Conservation (phyloP, 371 early-diverging fungal species). For the Batrachochytrium dendrobatidis region DNA sequence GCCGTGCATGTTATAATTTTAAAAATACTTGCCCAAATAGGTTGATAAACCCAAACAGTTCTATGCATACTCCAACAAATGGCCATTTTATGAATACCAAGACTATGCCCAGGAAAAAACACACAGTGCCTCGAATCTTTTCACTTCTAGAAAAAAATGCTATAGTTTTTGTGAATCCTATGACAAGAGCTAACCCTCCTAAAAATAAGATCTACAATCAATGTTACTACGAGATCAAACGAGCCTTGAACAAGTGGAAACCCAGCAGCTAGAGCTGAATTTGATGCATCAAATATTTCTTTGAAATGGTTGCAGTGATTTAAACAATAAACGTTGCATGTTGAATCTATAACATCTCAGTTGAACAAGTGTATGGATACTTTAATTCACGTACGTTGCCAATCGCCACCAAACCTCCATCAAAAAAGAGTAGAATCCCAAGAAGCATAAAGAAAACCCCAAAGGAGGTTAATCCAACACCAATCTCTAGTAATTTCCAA, state of each 20-base stretch:
- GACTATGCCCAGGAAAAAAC: constrained; percentile 85
- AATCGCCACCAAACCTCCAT: constrained; percentile 89
- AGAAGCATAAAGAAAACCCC: constrained; percentile 88
- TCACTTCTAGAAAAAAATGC: constrained; percentile 68
- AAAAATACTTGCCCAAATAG: constrained; percentile 75
- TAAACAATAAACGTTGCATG: too few species aligned
- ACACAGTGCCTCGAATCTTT: constrained; percentile 81
- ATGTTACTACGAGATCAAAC: too few species aligned
- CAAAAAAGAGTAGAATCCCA: constrained; percentile 89
- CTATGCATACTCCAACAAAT: constrained; percentile 81
- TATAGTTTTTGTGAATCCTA: constrained; percentile 77
- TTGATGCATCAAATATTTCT: neutral
- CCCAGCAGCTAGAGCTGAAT: neutral
- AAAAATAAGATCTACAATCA: constrained; percentile 85
- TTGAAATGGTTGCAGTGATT: too few species aligned
- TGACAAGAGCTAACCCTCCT: constrained; percentile 77
- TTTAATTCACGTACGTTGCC: constrained; percentile 95
- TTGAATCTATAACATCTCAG: too few species aligned
- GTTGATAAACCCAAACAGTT: constrained; percentile 91
- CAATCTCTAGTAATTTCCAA: too few species aligned
- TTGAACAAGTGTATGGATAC: too few species aligned
- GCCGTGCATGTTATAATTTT: neutral
- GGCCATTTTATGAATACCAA: constrained; percentile 84
- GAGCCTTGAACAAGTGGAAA: neutral
- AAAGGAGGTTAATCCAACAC: constrained; percentile 92